These are phyloP conservation scores for Colletotrichum costaricense DNA, from an alignment of 2,329 filamentous ascomycete species.

Conservation along the genomic window DNA sequence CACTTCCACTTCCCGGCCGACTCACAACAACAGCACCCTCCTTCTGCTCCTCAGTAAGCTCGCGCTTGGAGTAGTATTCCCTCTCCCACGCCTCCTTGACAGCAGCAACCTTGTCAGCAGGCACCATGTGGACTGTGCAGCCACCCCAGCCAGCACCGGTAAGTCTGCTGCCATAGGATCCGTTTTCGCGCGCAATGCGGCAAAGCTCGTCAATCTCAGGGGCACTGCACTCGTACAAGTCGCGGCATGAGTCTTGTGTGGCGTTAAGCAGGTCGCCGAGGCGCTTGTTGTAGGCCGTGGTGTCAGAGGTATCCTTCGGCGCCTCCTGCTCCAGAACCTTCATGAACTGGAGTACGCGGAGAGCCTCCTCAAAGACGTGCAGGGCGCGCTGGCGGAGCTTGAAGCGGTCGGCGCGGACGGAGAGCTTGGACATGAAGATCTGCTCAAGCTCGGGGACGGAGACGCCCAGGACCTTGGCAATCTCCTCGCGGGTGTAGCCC, in stretches of 20 bases:
- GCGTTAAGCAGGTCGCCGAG: slow-evolving; percentile 89
- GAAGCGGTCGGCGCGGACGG: slow-evolving; percentile 88
- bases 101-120: slow-evolving; percentile 81
- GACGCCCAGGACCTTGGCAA: slow-evolving; percentile 77
- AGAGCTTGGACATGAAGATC: slow-evolving; percentile 87
- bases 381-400: slow-evolving; percentile 87
- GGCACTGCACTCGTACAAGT: slow-evolving; percentile 91
- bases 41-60: slow-evolving; percentile 76
- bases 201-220: slow-evolving; percentile 93
- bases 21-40: slow-evolving; percentile 88
- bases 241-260: slow-evolving; percentile 88
- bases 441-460: slow-evolving; percentile 78
- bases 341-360: slow-evolving; percentile 87
- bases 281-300: slow-evolving; percentile 69
- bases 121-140: slow-evolving; percentile 93
- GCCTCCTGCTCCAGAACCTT: slow-evolving; percentile 73
- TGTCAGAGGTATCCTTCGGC: slow-evolving; percentile 56
- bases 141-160: slow-evolving; percentile 98
- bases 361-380: slow-evolving; percentile 91
- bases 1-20: slow-evolving; percentile 82
- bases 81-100: slow-evolving; percentile 82
- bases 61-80: slow-evolving; percentile 82
- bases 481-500: slow-evolving; percentile 89
- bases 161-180: slow-evolving; percentile 85
- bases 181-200: slow-evolving; percentile 79